Evolutionary conservation across 768 basidiomycete species (phyloP), one percentile per base, ranked within the genome.

Genomic region (Boletus rubropictus): DNA sequence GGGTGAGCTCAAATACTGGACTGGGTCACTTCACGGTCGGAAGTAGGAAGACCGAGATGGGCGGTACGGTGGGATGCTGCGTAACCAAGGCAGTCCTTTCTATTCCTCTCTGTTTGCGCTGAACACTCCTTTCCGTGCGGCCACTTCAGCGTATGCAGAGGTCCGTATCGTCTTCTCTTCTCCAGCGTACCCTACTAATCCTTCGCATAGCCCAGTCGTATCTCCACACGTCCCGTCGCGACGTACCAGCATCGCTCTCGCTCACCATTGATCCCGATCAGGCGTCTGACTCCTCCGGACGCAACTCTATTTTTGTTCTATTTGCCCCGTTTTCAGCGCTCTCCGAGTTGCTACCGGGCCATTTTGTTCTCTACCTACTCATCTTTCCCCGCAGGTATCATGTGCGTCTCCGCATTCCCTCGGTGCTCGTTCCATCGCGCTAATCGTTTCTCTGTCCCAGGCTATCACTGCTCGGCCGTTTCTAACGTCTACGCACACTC

Each of bases 221-320:
- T 41, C 39, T 41, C 39, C 40, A 41, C 40, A 2, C 28, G 3
- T 9, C 24, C 10, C 40, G 4, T 41, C 7, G 39, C 27, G n/a
- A 28, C 39, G 27, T 20, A 28, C 39, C 18, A 15, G 20, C 29
- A 42, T 31, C 40, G 27, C 40, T 10, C 24, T 25, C 24, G 6
- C 24, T n/a, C 34, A 29, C 50, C 57, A 37, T 51, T 56, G 45
- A 48, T 43, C 35, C 45, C 55, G 48, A 48, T 51, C 55, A 51
- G 40, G 45, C 50, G 24, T 7, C 29, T 38, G 42, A 44, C 15
- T 17, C 31, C 32, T 37, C 40, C 54, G 42, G 39, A 27, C 20
- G 9, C 28, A 60, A 51, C 45, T 61, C 51, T 61, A 55, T 59
- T 58, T 60, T 55, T 31, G 40, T 34, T 44, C 47, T 52, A 45